phyloP scores from a whole-genome alignment of 176 grass and related monocot genomes.

The Coix lacrymajobi region DNA sequence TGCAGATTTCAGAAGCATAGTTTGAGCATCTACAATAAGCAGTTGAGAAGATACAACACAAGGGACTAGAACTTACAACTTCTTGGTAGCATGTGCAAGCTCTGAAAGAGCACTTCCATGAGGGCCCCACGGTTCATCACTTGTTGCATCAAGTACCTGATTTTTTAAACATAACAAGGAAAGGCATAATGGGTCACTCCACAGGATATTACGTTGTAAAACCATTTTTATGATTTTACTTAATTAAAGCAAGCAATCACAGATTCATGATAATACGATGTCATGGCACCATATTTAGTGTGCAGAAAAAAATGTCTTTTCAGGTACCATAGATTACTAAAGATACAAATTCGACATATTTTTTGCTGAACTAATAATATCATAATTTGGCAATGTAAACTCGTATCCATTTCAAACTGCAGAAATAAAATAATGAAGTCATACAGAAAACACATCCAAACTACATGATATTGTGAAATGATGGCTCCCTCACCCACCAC shows the following conservation, averaged over 20 bases:
- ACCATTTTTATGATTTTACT: not conserved
- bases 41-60: not conserved
- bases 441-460: conserved; percentile 1
- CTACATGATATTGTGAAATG: not conserved
- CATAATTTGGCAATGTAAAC: not conserved
- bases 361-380: not conserved
- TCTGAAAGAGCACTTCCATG: conserved; percentile 81
- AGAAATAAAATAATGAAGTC: not conserved
- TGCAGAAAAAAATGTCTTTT: not conserved
- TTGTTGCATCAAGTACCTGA: conserved; percentile 90
- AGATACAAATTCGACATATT: not conserved
- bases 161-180: conserved; percentile 2
- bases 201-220: not conserved
- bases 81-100: conserved; percentile 73
- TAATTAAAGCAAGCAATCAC: not conserved
- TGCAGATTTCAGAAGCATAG: conserved; percentile 37
- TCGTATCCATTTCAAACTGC: not conserved
- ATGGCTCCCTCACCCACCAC: not conserved
- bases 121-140: conserved; percentile 93
- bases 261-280: not conserved
- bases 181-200: not conserved
- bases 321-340: not conserved
- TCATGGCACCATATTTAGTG: not conserved
- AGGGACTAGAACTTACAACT: conserved; percentile 50
- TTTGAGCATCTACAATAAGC: not conserved